phyloP scores from a whole-genome alignment of 257 asterid genomes.

The Nicotiana paniculata region DNA sequence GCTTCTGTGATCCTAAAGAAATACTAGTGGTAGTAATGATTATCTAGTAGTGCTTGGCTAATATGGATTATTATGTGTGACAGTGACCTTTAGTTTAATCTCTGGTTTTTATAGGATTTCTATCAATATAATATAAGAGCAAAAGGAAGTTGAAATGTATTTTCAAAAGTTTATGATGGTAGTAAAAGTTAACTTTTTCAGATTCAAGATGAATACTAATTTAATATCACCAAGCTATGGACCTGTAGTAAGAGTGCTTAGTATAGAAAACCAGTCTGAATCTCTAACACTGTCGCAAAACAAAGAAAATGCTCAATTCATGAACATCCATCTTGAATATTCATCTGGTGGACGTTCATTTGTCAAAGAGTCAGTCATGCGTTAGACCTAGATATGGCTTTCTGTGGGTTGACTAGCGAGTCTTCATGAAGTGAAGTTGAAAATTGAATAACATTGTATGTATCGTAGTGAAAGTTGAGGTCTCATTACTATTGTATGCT shows the following conservation, averaged over 20 bases:
- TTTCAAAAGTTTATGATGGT: not conserved
- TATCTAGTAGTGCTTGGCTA: not conserved
- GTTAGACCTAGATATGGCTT: conserved; percentile 28
- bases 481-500: not conserved
- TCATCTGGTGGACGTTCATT: conserved; percentile 65
- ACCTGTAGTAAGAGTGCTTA: not conserved
- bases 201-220: not conserved
- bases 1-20: not conserved
- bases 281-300: conserved; percentile 64
- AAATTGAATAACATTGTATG: not conserved
- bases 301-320: conserved; percentile 80
- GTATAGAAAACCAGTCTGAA: not conserved
- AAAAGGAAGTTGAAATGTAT: not conserved
- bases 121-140: not conserved
- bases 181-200: not conserved
- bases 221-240: not conserved
- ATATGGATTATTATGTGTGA: not conserved
- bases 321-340: conserved; percentile 79
- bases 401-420: too few species aligned
- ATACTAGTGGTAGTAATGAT: not conserved
- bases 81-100: not conserved
- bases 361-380: conserved; percentile 79
- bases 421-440: too few species aligned
- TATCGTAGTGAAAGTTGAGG: not conserved
- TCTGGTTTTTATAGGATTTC: not conserved